A percentile compares a stretch with the other conserved stretches of the same genome.
Conservation (phyloP, 148 eudicot species). For the Rhododendron molle region DNA sequence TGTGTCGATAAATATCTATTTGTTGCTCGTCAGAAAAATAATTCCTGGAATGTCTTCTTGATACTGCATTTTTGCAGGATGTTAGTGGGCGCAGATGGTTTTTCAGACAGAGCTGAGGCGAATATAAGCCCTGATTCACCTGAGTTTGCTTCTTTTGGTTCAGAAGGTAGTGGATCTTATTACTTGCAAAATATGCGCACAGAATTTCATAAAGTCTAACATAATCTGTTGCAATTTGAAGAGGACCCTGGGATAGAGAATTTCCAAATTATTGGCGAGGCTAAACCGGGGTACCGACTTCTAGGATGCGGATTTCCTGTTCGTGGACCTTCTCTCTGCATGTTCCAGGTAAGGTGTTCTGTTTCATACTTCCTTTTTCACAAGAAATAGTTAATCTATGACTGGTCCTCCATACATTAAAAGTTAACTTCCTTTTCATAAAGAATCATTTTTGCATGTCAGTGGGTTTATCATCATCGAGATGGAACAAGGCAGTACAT, state of each 20-base stretch:
- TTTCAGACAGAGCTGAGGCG: constrained; percentile 14
- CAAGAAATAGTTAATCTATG: neutral
- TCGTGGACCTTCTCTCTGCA: constrained; percentile 82
- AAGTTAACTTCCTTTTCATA: constrained; percentile 10
- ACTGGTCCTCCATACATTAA: neutral
- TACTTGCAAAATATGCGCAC: neutral
- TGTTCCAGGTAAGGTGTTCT: constrained; percentile 66
- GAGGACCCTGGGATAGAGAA: constrained; percentile 84
- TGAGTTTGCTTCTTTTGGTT: constrained; percentile 17
- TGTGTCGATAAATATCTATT: neutral
- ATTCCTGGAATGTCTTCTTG: neutral
- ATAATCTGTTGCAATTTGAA: constrained; percentile 27
- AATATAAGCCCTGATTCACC: constrained; percentile 11
- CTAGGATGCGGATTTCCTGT: constrained; percentile 87
- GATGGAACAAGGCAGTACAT: constrained; percentile 93
- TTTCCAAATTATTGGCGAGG: constrained; percentile 85
- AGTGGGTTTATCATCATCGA: constrained; percentile 98
- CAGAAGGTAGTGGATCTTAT: constrained; percentile 32
- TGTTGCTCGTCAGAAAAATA: neutral
- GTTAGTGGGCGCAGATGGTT: constrained; percentile 13
- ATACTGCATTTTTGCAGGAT: constrained; percentile 19
- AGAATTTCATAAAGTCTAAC: constrained; percentile 7
- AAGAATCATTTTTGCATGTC: constrained; percentile 12
- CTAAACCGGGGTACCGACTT: constrained; percentile 71
- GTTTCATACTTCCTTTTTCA: neutral